phyloP scores from a whole-genome alignment of 495 filamentous ascomycete genomes.

The Tuber umbilicatum region DNA sequence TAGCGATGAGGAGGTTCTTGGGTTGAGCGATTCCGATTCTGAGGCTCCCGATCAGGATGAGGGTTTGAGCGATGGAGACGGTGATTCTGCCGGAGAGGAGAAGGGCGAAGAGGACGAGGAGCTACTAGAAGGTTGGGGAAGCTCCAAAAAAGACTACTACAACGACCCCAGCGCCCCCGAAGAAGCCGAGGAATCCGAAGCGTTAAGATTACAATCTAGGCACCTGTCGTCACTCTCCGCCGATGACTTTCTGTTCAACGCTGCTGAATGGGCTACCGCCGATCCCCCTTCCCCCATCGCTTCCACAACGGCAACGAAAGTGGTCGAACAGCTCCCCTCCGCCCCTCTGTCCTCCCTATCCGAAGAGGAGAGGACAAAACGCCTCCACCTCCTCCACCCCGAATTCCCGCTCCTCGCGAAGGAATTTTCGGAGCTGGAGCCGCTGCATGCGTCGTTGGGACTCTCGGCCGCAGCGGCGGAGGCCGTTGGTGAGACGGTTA shows the following conservation, averaged over 20 bases:
- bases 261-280: constrained; percentile 66
- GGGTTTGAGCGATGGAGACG: constrained; percentile 33
- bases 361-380: constrained; percentile 63
- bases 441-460: constrained; percentile 53
- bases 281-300: constrained; percentile 44
- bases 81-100: constrained; percentile 33
- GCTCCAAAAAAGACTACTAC: constrained; percentile 84
- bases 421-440: constrained; percentile 68
- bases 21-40: constrained; percentile 54
- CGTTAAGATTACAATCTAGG: constrained; percentile 78
- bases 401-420: constrained; percentile 81
- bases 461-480: constrained; percentile 54
- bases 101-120: constrained; percentile 47
- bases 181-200: constrained; percentile 87
- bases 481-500: constrained; percentile 43
- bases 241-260: constrained; percentile 86
- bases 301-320: constrained; percentile 45
- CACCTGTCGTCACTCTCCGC: constrained; percentile 77
- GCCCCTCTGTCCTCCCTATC: constrained; percentile 75
- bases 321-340: constrained; percentile 75
- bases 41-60: constrained; percentile 52
- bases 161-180: constrained; percentile 73
- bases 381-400: constrained; percentile 74
- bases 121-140: constrained; percentile 59
- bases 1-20: constrained; percentile 85